Evolutionary conservation across 805 yeast genomes (phyloP).

Genomic region (Maudiozyma pseudohumilis): DNA sequence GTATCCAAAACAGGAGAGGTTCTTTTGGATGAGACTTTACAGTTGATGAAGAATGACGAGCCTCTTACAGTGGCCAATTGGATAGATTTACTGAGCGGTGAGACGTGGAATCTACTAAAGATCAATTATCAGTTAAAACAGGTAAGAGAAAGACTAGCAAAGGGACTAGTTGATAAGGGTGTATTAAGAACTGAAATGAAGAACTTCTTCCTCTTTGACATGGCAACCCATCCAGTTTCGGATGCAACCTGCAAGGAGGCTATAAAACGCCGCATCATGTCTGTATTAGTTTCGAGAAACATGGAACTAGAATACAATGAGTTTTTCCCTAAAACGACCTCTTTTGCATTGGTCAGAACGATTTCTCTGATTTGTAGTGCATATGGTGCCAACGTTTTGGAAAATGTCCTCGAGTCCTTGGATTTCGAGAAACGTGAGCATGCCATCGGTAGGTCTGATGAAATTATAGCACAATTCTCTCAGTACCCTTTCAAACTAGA

Average conservation of each 20-base stretch:
- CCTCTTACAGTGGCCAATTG: slow-evolving; percentile 72
- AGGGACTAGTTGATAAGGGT: slow-evolving; percentile 96
- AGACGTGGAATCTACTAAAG: slow-evolving; percentile 94
- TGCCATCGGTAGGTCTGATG: slow-evolving; percentile 92
- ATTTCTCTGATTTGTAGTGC: slow-evolving; percentile 78
- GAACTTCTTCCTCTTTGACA: slow-evolving; percentile 87
- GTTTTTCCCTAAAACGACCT: slow-evolving; percentile 59
- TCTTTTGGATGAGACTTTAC: slow-evolving; percentile 84
- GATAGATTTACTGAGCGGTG: slow-evolving; percentile 91
- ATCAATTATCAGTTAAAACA: slow-evolving; percentile 93
- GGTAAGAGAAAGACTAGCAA: slow-evolving; percentile 91
- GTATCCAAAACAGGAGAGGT: slow-evolving; percentile 89
- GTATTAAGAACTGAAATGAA: slow-evolving; percentile 91
- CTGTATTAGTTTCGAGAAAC: slow-evolving; percentile 62
- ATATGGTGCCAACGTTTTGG: slow-evolving; percentile 93
- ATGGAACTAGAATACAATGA: slow-evolving; percentile 46
- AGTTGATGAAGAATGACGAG: slow-evolving; percentile 77
- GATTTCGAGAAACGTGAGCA: slow-evolving; percentile 84
- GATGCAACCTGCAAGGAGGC: slow-evolving; percentile 80
- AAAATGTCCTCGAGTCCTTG: slow-evolving; percentile 67
- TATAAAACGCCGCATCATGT: slow-evolving; percentile 61
- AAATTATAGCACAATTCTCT: slow-evolving; percentile 67
- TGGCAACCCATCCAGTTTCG: slow-evolving; percentile 97
- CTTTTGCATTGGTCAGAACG: slow-evolving; percentile 65
- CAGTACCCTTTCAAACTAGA: slow-evolving; percentile 69